A percentile compares a stretch with the other conserved stretches of the same genome.
Evolutionary conservation across 169 alveolate genomes (phyloP).

Genomic region (Sarcocystis neurona): DNA sequence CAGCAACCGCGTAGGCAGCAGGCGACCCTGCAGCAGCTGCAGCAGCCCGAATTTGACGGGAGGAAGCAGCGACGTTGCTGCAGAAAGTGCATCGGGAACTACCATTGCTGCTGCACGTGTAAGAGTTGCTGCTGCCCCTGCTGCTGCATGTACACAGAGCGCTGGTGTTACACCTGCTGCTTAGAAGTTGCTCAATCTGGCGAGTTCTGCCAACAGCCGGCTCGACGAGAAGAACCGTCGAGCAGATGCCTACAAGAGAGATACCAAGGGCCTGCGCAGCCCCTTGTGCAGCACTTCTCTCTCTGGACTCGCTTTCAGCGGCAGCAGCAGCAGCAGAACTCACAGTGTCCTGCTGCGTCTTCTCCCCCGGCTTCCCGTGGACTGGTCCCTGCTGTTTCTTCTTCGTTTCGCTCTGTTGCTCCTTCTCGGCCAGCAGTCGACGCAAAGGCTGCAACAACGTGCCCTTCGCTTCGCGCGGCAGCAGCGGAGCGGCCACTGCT

Average conservation of each 20-base stretch:
- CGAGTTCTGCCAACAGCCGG: not conserved
- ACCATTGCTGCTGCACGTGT: too few relatives aligned
- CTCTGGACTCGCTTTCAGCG: not conserved
- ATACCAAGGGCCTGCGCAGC: not conserved
- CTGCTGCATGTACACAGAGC: too few relatives aligned
- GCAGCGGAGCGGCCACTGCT: not conserved
- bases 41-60: too few relatives aligned
- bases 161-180: too few relatives aligned
- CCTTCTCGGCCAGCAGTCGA: not conserved
- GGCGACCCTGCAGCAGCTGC: too few relatives aligned
- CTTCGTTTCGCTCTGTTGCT: not conserved
- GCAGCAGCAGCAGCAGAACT: not conserved
- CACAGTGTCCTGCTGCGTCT: not conserved
- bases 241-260: constrained; percentile 9
- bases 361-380: not conserved
- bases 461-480: not conserved
- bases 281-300: not conserved
- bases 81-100: too few relatives aligned
- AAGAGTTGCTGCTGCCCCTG: too few relatives aligned
- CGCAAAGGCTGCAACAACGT: not conserved
- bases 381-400: not conserved
- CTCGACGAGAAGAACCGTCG: constrained; percentile 19
- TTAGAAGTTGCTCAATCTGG: not conserved
- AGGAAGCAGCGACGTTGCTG: too few relatives aligned
- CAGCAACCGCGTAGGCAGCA: not conserved